Conservation (phyloP, 257 asterid genomes). For the Ballota nigra region DNA sequence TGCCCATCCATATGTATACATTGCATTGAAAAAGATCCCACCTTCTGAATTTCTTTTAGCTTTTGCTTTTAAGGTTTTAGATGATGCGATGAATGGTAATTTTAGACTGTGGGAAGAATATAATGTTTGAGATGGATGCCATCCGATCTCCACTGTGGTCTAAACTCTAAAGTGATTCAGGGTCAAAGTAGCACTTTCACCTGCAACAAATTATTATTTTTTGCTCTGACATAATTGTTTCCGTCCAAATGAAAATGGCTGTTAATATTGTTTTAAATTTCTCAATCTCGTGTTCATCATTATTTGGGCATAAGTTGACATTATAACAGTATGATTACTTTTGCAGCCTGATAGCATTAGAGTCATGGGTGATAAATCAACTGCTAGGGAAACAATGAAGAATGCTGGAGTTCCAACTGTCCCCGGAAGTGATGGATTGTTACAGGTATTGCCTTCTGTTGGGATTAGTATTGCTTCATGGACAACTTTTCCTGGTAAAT, state of each 20-base stretch:
- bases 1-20: neutral
- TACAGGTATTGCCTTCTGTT: constrained; percentile 49
- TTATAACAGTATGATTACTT: constrained; percentile 2
- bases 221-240: constrained; percentile 8
- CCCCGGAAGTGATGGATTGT: constrained; percentile 95
- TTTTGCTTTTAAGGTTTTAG: neutral
- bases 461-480: constrained; percentile 12
- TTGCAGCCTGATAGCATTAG: constrained; percentile 92
- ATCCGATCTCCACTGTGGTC: neutral
- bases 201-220: neutral
- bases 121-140: constrained; percentile 8
- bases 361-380: constrained; percentile 98
- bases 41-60: neutral
- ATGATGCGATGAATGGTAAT: neutral
- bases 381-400: constrained; percentile 99
- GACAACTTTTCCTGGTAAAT: neutral
- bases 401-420: constrained; percentile 99
- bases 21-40: neutral
- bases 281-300: neutral
- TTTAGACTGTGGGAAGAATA: neutral
- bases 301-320: constrained; percentile 1
- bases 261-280: constrained; percentile 6
- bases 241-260: constrained; percentile 7
- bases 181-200: neutral
- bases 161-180: neutral